Evolutionary conservation across 257 asterid species (phyloP).

Genomic region (Nicotiana attenuata): DNA sequence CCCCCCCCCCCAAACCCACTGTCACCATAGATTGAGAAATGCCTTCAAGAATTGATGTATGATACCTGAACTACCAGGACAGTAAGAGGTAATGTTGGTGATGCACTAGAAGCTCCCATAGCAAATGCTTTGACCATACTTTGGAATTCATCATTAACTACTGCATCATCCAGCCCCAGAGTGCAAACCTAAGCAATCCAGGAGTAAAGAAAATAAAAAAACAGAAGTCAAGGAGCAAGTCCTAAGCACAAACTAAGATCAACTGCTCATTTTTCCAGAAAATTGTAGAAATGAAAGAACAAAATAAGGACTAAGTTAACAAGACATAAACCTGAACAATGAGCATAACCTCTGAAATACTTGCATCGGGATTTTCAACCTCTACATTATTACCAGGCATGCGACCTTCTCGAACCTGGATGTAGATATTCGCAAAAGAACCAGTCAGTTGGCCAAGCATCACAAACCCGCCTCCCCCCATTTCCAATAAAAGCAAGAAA

Average conservation of each 20-base stretch:
- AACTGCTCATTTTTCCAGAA: not conserved
- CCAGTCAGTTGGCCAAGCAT: not conserved
- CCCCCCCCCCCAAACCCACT: not conserved
- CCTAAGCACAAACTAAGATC: no score
- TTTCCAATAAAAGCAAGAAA: not conserved
- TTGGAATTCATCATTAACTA: constrained; percentile 56
- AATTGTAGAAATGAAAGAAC: not conserved
- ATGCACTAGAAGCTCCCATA: constrained; percentile 46
- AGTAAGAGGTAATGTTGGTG: constrained; percentile 69
- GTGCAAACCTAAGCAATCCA: constrained; percentile 55
- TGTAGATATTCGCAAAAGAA: constrained; percentile 3
- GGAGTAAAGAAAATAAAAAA: not conserved
- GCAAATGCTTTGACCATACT: constrained; percentile 67
- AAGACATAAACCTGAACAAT: constrained; percentile 74
- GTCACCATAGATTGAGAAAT: not conserved
- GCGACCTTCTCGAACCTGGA: constrained; percentile 95
- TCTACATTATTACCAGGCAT: constrained; percentile 34
- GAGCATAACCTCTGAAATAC: constrained; percentile 78
- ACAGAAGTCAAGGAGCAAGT: no score
- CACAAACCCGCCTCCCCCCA: not conserved
- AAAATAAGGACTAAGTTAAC: constrained; percentile 13
- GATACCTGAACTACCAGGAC: constrained; percentile 77
- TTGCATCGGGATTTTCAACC: constrained; percentile 38
- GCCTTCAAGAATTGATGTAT: not conserved
- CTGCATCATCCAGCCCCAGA: constrained; percentile 47